Conservation (phyloP, 2,329 filamentous ascomycete genomes). For the Arachnomyces sp. region DNA sequence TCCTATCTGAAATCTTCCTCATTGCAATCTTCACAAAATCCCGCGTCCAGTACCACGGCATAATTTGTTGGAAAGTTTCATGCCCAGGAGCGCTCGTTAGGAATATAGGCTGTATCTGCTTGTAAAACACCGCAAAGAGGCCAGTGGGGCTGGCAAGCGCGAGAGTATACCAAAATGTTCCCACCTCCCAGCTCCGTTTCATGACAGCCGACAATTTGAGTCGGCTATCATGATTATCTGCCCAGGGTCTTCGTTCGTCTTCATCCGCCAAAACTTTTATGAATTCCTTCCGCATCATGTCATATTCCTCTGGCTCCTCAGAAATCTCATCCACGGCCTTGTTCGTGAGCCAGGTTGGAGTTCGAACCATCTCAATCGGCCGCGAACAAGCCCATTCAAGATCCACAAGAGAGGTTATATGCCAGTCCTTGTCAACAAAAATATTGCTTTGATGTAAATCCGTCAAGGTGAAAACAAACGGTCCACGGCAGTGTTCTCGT, state of each 20-base stretch:
- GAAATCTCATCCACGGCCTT: conserved; percentile 12
- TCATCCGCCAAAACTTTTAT: conserved; percentile 7
- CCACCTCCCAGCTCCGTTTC: too few relatives aligned
- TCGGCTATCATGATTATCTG: background rate
- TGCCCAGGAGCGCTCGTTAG: too few relatives aligned
- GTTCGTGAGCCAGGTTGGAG: conserved; percentile 23
- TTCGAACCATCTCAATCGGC: conserved; percentile 22
- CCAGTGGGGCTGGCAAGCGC: too few relatives aligned
- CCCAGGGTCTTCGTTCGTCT: conserved; percentile 4
- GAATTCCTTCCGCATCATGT: conserved; percentile 8
- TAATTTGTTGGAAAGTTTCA: background rate
- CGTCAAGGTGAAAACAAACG: conserved; percentile 30
- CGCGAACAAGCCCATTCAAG: conserved; percentile 27
- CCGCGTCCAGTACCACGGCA: background rate
- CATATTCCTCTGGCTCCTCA: conserved; percentile 7
- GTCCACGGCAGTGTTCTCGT: conserved; percentile 25
- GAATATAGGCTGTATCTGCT: conserved; percentile 9
- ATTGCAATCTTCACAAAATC: background rate
- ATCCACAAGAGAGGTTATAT: conserved; percentile 27
- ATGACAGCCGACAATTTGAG: conserved; percentile 2
- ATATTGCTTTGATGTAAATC: conserved; percentile 37
- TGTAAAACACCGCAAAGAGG: too few relatives aligned
- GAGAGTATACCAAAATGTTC: too few relatives aligned
- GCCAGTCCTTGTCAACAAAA: conserved; percentile 27
- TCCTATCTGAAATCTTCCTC: conserved; percentile 2